Evolutionary conservation across 2,329 filamentous ascomycete species (phyloP), one percentile per base, ranked within the genome.

Genomic region (Claviceps humidiphila): DNA sequence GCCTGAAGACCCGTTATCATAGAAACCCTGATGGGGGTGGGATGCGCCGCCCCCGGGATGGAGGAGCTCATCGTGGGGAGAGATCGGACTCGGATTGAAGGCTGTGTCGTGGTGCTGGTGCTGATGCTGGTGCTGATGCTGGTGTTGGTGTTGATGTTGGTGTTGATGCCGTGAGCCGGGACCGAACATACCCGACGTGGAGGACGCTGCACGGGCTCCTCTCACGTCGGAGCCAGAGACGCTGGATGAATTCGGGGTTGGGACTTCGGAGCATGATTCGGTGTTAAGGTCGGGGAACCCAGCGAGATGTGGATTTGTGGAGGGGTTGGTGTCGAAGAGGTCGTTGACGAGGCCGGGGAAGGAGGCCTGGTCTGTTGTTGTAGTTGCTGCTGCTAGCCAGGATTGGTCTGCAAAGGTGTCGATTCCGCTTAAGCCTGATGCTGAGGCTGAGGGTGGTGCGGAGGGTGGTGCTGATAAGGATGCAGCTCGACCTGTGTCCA

Each of bases 51-150:
- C 64, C 13, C 65, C 63, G 45, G 64, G 65, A 17, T 63, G 66
- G 52, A 64, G 66, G 38, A 71, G 54, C 40, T 68, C 70, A 50
- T 71, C 70, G 13, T 73, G 68, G 3, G 73, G 67, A 4, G 72
- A 66, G 1, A 71, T 72, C 1, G 78, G 74, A 55, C 75, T 80
- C 3, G 75, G 66, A 24, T 75, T 69, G 59, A 76, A 82, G 1
- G 77, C 53, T n/a, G 37, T 76, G 47, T 68, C 68, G 9, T 34
- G 30, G 30, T 34, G 30, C 9, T 34, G 30, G 9, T 34, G 30
- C 38, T 44, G 20, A 1, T 38, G 50, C 9, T 6, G 30, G 3
- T 30, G n/a, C 22, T 26, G 53, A n/a, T 22, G 42, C 26, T n/a
- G 42, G 14, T 44, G 42, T 3, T 42, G 40, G 5, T 17, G 39